Evolutionary conservation across 2,329 filamentous ascomycete species (phyloP).

Genomic region (Lachnellula willkommii): DNA sequence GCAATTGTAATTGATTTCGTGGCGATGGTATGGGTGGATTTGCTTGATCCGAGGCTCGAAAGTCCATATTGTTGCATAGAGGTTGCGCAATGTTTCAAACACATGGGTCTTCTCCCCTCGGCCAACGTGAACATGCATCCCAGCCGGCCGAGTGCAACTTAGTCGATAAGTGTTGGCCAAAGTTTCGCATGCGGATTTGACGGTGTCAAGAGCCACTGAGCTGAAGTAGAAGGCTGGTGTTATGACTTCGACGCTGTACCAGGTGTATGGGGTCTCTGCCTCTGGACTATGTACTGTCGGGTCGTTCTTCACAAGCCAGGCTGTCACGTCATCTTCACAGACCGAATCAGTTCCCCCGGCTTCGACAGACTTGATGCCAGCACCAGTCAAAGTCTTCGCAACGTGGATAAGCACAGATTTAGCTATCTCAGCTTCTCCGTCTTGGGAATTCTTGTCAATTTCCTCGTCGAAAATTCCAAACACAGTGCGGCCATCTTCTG

Average conservation of each 20-base stretch:
- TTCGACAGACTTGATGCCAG: background rate
- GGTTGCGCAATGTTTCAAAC: slow-evolving; percentile 23
- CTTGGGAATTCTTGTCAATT: background rate
- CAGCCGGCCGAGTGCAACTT: slow-evolving; percentile 19
- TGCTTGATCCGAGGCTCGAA: slow-evolving; percentile 27
- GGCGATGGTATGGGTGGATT: slow-evolving; percentile 18
- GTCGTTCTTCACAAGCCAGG: background rate
- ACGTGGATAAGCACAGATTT: background rate
- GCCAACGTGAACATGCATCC: slow-evolving; percentile 31
- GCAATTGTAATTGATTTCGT: background rate
- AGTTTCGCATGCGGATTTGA: background rate
- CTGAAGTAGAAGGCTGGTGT: background rate
- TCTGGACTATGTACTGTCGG: background rate
- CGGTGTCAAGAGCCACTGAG: background rate
- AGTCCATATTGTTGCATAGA: slow-evolving; percentile 23
- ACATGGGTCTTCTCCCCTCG: slow-evolving; percentile 20
- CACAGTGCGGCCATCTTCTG: background rate
- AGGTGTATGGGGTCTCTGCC: background rate
- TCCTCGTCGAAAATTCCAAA: background rate
- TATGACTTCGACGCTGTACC: background rate
- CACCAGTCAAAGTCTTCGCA: background rate
- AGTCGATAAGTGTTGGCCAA: slow-evolving; percentile 10
- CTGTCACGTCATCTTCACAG: background rate
- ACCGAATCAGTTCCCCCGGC: background rate
- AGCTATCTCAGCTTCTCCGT: background rate